Evolutionary conservation across 208 protist species (phyloP), one percentile per base, ranked within the genome.

Genomic region (Trypanosoma boissoni): DNA sequence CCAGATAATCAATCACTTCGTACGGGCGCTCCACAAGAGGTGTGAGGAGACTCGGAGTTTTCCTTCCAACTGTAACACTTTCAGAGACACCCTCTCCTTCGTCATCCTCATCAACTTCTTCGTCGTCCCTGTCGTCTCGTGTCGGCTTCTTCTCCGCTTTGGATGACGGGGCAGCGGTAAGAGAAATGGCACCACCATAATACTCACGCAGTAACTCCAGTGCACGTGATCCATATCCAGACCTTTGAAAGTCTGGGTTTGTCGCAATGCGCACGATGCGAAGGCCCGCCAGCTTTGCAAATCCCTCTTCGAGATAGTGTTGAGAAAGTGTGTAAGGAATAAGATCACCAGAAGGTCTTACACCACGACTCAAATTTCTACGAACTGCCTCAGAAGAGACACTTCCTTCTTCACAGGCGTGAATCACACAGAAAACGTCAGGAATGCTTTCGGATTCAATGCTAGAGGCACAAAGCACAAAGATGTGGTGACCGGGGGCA

Each of bases 281-380:
- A 16, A 96, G 84, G 3, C 98, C 98, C 3, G 88, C 94, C 26
- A 99, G 81, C 42, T 86, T 74, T 36, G 96, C 90, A 64, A 99
- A 99, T 26, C 87, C 80, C 56, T 94, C 83, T 58, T 99, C 97
- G 56, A 98, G 80, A 69, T 91, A 99, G 62, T 93, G 83, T 75
- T 99, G 94, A 0, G 97, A 91, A 2, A 99, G 61, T 2, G 98
- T 99, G 95, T 99, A 99, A 14, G 99, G 98, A 67, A 99, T 99
- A 3, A 99, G 72, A 75, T 99, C 98, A 23, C 99, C 99, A 1
- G 94, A 86, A n/a, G 90, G 87, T 6, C 91, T 82, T 24, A 97
- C 58, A 31, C 97, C 97, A 29, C 89, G 81, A 32, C 83, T 81
- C 18, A 99, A 66, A 56, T 85, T 83, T 14, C 64, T 72, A 18